Evolutionary conservation across 225 moss, liverwort and hornwort species (phyloP).

Genomic region (Marchantia paleacea): DNA sequence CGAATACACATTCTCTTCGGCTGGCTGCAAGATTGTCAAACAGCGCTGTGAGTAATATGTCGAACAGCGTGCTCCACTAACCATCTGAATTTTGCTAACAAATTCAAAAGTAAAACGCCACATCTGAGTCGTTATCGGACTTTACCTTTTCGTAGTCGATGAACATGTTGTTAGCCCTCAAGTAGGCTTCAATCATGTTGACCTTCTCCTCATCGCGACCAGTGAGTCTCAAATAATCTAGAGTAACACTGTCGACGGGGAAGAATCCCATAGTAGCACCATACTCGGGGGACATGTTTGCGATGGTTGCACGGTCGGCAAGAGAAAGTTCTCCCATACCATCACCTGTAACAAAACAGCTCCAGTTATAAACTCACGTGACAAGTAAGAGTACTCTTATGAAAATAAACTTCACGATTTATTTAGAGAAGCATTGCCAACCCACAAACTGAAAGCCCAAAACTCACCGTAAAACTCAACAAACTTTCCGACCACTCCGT

Average conservation of each 20-base stretch:
- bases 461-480: slow-evolving; percentile 94
- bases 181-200: slow-evolving; percentile 75
- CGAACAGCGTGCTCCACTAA: too few species aligned
- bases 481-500: slow-evolving; percentile 97
- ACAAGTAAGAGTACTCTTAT: neutral
- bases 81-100: neutral
- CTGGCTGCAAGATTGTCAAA: slow-evolving; percentile 45
- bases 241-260: slow-evolving; percentile 78
- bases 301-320: slow-evolving; percentile 95
- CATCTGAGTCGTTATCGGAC: neutral
- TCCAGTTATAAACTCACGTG: neutral
- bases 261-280: slow-evolving; percentile 99
- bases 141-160: slow-evolving; percentile 71
- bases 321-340: slow-evolving; percentile 82
- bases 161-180: slow-evolving; percentile 86
- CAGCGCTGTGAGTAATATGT: neutral
- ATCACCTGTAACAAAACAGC: slow-evolving; percentile 44
- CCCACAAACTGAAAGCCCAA: neutral
- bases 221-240: slow-evolving; percentile 84
- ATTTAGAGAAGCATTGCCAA: neutral
- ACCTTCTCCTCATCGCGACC: slow-evolving; percentile 94
- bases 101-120: neutral
- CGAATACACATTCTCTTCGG: slow-evolving; percentile 65
- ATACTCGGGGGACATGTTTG: slow-evolving; percentile 97
- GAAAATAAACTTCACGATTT: neutral